Conservation (phyloP, 1,139 yeast genomes). For the Candida albicans region DNA sequence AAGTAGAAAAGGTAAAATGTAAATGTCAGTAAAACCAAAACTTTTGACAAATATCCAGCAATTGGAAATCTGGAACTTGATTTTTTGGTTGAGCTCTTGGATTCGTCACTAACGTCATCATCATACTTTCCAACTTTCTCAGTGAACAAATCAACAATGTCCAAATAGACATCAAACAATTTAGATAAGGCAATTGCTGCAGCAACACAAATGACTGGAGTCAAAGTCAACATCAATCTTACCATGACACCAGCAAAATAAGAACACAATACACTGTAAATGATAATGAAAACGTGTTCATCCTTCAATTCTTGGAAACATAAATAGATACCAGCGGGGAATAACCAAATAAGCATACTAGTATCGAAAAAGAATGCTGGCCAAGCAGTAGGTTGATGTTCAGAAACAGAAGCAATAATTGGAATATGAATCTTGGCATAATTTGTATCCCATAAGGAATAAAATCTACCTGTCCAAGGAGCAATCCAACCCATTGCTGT, state of each 20-base stretch:
- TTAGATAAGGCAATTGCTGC: conserved; percentile 85
- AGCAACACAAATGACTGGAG: conserved; percentile 93
- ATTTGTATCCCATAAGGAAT: conserved; percentile 96
- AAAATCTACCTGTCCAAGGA: conserved; percentile 99
- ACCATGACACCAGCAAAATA: conserved; percentile 99
- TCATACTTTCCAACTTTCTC: conserved; percentile 7
- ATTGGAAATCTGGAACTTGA: conserved; percentile 23
- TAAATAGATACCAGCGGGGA: conserved; percentile 95
- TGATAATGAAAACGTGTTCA: conserved; percentile 90
- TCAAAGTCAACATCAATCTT: conserved; percentile 92
- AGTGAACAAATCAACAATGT: conserved; percentile 52
- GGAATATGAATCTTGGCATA: conserved; percentile 98
- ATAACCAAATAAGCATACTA: conserved; percentile 90
- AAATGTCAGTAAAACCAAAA: conserved; percentile 69
- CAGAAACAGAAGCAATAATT: conserved; percentile 97
- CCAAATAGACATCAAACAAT: conserved; percentile 79
- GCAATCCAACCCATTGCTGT: conserved; percentile 94
- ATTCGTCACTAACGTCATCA: conserved; percentile 11
- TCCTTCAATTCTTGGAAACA: conserved; percentile 86
- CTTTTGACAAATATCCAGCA: conserved; percentile 51
- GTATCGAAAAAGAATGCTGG: conserved; percentile 96
- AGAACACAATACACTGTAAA: conserved; percentile 87
- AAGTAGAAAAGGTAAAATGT: conserved; percentile 74
- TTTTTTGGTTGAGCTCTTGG: conserved; percentile 12
- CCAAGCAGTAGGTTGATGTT: conserved; percentile 99